Conservation (phyloP, 257 asterid species). For the Nicotiana tomentosiformis region DNA sequence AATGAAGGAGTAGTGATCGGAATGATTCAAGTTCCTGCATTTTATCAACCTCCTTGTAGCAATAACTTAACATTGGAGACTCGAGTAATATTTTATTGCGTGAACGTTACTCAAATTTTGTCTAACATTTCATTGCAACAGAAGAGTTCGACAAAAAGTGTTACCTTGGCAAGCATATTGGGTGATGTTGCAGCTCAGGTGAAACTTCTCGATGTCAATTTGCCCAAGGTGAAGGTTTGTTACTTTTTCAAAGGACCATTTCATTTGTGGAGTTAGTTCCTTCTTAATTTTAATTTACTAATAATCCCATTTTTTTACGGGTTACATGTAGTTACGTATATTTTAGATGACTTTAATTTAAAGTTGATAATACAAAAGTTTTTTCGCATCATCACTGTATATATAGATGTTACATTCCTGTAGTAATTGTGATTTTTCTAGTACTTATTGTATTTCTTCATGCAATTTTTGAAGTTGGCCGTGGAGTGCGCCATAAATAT, state of each 20-base stretch:
- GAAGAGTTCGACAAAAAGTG: constrained; percentile 12
- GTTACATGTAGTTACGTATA: background rate
- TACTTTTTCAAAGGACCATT: no score
- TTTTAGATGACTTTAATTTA: background rate
- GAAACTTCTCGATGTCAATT: constrained; percentile 26
- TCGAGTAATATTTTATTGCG: constrained; percentile 24
- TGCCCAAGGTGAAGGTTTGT: constrained; percentile 45
- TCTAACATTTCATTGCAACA: constrained; percentile 21
- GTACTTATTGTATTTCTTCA: background rate
- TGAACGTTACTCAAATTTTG: constrained; percentile 40
- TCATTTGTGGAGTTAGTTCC: background rate
- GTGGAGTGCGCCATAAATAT: constrained; percentile 56
- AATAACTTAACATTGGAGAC: constrained; percentile 40
- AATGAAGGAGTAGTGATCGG: constrained; percentile 55
- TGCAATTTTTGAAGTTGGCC: constrained; percentile 31
- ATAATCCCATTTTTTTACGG: background rate
- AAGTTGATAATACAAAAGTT: no score
- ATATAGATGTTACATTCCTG: background rate
- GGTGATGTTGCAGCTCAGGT: constrained; percentile 50
- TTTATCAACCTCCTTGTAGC: constrained; percentile 65
- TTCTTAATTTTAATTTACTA: background rate
- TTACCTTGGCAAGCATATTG: constrained; percentile 30
- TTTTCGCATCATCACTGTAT: no score
- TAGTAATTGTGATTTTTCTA: background rate
- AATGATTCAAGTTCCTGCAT: constrained; percentile 43